phyloP scores from a whole-genome alignment of 208 protist species.

The Angomonas deanei region DNA sequence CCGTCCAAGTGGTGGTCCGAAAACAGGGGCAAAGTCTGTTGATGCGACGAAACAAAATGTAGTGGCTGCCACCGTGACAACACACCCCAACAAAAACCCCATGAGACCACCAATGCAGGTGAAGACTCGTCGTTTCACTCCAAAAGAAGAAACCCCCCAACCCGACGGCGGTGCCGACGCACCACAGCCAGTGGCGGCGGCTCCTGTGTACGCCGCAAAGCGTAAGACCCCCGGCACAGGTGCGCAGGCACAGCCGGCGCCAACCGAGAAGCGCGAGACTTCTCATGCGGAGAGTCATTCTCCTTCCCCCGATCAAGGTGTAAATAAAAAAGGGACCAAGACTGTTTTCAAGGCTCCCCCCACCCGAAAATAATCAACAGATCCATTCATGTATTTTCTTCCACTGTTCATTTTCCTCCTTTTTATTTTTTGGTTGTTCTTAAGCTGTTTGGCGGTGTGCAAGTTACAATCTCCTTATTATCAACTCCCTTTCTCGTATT shows the following conservation, averaged over 20 bases:
- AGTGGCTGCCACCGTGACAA: neutral
- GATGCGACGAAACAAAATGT: neutral
- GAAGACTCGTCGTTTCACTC: constrained; percentile 7
- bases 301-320: no score
- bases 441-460: neutral
- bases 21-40: no score
- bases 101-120: constrained; percentile 2
- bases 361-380: neutral
- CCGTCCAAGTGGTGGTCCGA: neutral
- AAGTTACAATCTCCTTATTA: neutral
- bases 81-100: neutral
- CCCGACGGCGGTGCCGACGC: neutral
- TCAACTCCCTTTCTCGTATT: constrained; percentile 5
- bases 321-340: neutral
- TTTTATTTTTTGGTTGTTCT: constrained; percentile 2
- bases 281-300: no score
- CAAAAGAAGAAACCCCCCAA: constrained; percentile 5
- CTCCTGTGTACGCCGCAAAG: constrained; percentile 15
- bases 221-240: constrained; percentile 1
- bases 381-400: constrained; percentile 5
- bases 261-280: no score
- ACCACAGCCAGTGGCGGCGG: neutral
- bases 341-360: constrained; percentile 8
- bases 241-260: neutral
- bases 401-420: constrained; percentile 8